Evolutionary conservation across 1,139 yeast genomes (phyloP), one percentile per base, ranked within the genome.

Genomic region (Saccharomyces hybrid): DNA sequence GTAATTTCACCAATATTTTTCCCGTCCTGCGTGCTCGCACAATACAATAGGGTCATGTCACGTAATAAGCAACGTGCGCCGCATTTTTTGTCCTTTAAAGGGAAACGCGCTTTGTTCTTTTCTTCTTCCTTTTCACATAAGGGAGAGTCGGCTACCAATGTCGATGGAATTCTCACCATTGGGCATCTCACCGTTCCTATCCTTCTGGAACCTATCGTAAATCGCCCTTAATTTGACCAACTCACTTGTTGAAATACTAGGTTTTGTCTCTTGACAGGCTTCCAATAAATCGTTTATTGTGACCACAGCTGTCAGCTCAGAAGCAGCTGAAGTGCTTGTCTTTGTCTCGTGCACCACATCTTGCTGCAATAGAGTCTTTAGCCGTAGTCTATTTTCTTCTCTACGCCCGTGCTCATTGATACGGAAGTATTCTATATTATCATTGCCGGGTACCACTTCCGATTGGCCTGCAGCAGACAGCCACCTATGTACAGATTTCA

Each of bases 111-210:
- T 20, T 20, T 38, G 44, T 11, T 30, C 32, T n/a, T 30, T 30
- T 38, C 20, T 13, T 6, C n/a, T 32, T 32, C 47, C 9, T 23
- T 9, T 16, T 23, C 26, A 61, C 63, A 61, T 59, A 5, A 62
- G 41, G 1, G 66, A 61, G 5, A 58, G 41, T 46, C 97, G 75
- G 1, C 91, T 97, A 1, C 98, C 98, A 30, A 90, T 80, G 54
- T 88, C 95, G 50, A 77, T 84, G 61, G 96, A 84, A 3, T 93
- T 83, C 38, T 83, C 78, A 0, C 97, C 97, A 61, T 83, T 84
- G 1, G 95, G 96, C 90, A 91, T 83, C 56, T 86, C 85, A 0
- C 97, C 97, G 58, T 87, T 91, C 50, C 98, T 74, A 32, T 83
- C 93, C 31, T 84, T 79, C 14, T 86, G 81, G 68, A 93, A 93